These are phyloP conservation scores for Turritis glabra DNA, from an alignment of 345 rosid species.

Conservation along the genomic window DNA sequence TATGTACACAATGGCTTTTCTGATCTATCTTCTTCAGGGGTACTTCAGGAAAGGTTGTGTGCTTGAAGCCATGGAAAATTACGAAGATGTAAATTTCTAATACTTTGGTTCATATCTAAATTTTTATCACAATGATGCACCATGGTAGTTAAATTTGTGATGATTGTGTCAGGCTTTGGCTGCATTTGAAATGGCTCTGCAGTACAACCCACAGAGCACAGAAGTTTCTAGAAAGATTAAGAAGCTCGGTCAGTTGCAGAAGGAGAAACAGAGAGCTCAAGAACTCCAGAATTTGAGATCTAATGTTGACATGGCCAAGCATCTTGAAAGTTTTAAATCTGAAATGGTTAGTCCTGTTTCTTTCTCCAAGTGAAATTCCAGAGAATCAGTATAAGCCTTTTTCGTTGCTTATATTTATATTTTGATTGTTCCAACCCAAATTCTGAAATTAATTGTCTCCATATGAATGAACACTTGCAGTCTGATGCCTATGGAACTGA, in stretches of 20 bases:
- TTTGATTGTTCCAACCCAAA: background rate
- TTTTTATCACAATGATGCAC: background rate
- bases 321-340: conserved; percentile 61
- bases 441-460: conserved; percentile 7
- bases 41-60: conserved; percentile 96
- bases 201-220: conserved; percentile 76
- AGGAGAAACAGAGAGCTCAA: conserved; percentile 77
- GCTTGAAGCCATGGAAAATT: conserved; percentile 92
- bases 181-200: conserved; percentile 74
- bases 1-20: background rate
- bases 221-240: conserved; percentile 89
- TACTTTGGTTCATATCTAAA: background rate
- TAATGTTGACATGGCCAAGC: conserved; percentile 73
- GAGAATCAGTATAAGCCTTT: background rate
- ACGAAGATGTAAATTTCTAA: conserved; percentile 65
- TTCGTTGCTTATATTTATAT: background rate
- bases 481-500: conserved; percentile 64
- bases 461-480: conserved; percentile 44
- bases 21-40: conserved; percentile 52
- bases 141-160: conserved; percentile 3
- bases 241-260: conserved; percentile 66
- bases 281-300: conserved; percentile 83
- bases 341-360: conserved; percentile 57
- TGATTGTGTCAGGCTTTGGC: conserved; percentile 59
- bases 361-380: background rate